Evolutionary conservation across 2,329 filamentous ascomycete species (phyloP).

Genomic region (Diaporthe sp.): DNA sequence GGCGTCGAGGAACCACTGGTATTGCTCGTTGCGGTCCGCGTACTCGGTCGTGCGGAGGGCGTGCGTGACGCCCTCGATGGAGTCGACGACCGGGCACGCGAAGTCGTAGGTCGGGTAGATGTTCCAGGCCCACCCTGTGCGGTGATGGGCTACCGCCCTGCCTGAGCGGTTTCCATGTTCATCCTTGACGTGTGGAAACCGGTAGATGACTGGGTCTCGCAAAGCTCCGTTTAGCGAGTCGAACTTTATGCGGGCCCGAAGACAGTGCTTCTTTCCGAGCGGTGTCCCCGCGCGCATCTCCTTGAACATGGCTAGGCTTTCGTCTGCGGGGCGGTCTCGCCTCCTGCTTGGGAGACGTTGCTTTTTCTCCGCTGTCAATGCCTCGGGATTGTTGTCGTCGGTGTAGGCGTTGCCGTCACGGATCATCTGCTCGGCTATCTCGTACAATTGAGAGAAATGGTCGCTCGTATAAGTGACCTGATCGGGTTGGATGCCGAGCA

Average conservation of each 20-base stretch:
- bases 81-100: conserved; percentile 85
- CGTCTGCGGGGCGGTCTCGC: conserved; percentile 83
- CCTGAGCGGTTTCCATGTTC: conserved; percentile 60
- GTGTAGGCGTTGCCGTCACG: conserved; percentile 90
- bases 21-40: conserved; percentile 87
- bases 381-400: conserved; percentile 92
- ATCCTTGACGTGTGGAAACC: conserved; percentile 65
- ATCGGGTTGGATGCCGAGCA: conserved; percentile 94
- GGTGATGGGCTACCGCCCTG: conserved; percentile 75
- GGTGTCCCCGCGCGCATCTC: conserved; percentile 92
- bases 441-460: conserved; percentile 93
- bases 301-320: conserved; percentile 87
- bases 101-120: conserved; percentile 92
- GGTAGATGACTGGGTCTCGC: conserved; percentile 97
- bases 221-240: conserved; percentile 96
- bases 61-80: conserved; percentile 85
- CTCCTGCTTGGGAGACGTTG: conserved; percentile 86
- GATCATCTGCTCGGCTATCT: conserved; percentile 87
- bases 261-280: conserved; percentile 87
- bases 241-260: conserved; percentile 92
- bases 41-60: conserved; percentile 89
- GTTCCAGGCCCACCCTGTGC: conserved; percentile 85
- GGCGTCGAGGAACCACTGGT: conserved; percentile 86
- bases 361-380: conserved; percentile 87
- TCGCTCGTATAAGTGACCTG: conserved; percentile 92